phyloP scores from a whole-genome alignment of 2,329 filamentous ascomycete species.

The Fusarium redolens region DNA sequence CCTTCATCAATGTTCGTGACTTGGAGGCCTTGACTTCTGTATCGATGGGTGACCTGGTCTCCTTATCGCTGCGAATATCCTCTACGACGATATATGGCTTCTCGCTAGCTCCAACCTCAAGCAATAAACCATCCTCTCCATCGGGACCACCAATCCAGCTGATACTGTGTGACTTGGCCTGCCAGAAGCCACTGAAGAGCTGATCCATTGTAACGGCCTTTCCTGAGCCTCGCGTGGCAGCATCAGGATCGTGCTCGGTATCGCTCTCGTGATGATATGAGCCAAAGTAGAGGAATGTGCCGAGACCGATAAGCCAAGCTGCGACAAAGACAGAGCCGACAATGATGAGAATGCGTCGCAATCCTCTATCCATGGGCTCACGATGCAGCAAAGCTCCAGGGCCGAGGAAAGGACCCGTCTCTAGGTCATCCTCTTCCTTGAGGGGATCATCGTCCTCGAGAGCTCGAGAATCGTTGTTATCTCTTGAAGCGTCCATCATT shows the following conservation, averaged over 20 bases:
- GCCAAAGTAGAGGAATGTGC: slow-evolving; percentile 73
- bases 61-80: slow-evolving; percentile 72
- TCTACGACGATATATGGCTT: slow-evolving; percentile 87
- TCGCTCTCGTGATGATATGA: slow-evolving; percentile 73
- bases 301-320: slow-evolving; percentile 76
- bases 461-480: slow-evolving; percentile 48
- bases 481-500: slow-evolving; percentile 48
- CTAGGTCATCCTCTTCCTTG: slow-evolving; percentile 56
- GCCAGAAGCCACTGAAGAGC: slow-evolving; percentile 74
- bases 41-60: slow-evolving; percentile 50
- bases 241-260: slow-evolving; percentile 75
- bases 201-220: slow-evolving; percentile 81
- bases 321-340: slow-evolving; percentile 69
- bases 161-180: slow-evolving; percentile 71
- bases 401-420: slow-evolving; percentile 65
- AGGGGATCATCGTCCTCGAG: slow-evolving; percentile 59
- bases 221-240: slow-evolving; percentile 71
- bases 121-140: slow-evolving; percentile 84
- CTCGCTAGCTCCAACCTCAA: slow-evolving; percentile 73
- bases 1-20: slow-evolving; percentile 80
- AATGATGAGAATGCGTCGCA: slow-evolving; percentile 72
- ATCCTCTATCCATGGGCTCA: slow-evolving; percentile 72
- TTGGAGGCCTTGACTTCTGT: slow-evolving; percentile 52
- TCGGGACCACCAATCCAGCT: slow-evolving; percentile 80
- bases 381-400: slow-evolving; percentile 52